Evolutionary conservation across 352 stramenopile species (phyloP).

Genomic region (Pythium chondricola): DNA sequence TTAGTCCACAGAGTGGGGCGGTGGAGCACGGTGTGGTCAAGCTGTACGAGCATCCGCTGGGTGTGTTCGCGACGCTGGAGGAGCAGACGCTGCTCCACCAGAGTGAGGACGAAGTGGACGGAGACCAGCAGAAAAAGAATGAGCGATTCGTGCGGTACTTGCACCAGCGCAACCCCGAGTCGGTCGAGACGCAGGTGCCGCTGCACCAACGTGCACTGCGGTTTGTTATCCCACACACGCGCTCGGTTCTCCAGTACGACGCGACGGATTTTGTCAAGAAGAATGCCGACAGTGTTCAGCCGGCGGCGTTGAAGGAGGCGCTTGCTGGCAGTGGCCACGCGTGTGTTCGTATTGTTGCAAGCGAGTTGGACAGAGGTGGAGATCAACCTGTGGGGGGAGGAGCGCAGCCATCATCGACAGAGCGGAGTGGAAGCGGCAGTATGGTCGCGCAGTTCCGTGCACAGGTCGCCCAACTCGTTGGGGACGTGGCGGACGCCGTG

Average conservation of each 20-base stretch:
- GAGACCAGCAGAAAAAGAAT: slow-evolving; percentile 62
- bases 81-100: slow-evolving; percentile 63
- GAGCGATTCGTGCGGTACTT: slow-evolving; percentile 60
- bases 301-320: too few relatives aligned
- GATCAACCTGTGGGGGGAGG: neutral
- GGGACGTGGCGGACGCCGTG: neutral
- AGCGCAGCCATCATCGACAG: neutral
- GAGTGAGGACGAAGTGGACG: slow-evolving; percentile 29
- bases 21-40: neutral
- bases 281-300: slow-evolving; percentile 51
- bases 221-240: slow-evolving; percentile 46
- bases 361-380: too few relatives aligned
- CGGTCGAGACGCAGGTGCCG: slow-evolving; percentile 17
- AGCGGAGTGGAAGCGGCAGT: slow-evolving; percentile 3
- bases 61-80: slow-evolving; percentile 62
- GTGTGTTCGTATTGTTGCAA: too few relatives aligned
- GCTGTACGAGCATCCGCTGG: slow-evolving; percentile 39
- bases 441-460: slow-evolving; percentile 15
- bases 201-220: slow-evolving; percentile 18
- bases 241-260: slow-evolving; percentile 47
- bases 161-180: slow-evolving; percentile 39
- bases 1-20: neutral
- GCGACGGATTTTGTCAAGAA: slow-evolving; percentile 62
- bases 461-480: slow-evolving; percentile 13
- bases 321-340: too few relatives aligned